Percentiles rank a stretch among this genome's conserved stretches.
Evolutionary conservation across 495 filamentous ascomycete species (phyloP).

Genomic region (Hyaloscypha variabilis): DNA sequence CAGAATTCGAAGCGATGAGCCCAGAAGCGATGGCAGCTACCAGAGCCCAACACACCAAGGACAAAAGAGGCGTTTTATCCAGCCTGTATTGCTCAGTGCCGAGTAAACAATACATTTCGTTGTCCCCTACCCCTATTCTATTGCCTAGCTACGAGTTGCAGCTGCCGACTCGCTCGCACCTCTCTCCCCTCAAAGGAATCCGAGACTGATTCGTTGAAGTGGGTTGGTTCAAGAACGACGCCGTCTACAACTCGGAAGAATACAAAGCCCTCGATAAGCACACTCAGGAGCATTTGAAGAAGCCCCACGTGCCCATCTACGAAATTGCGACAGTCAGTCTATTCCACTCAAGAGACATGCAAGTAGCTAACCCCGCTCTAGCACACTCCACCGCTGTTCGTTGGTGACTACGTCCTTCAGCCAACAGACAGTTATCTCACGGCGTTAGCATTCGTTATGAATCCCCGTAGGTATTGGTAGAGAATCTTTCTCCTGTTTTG

Average conservation of each 20-base stretch:
- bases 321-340: constrained; percentile 35
- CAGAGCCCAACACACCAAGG: constrained; percentile 13
- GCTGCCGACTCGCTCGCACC: too few relatives aligned
- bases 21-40: neutral
- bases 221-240: constrained; percentile 58
- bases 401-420: constrained; percentile 14
- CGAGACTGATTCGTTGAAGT: too few relatives aligned
- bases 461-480: too few relatives aligned
- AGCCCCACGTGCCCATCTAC: constrained; percentile 46
- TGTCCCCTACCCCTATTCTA: too few relatives aligned
- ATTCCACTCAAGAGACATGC: neutral
- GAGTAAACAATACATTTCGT: too few relatives aligned
- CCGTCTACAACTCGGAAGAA: constrained; percentile 39
- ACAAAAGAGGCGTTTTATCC: constrained; percentile 23
- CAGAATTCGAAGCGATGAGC: constrained; percentile 4
- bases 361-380: neutral
- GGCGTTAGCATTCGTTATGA: constrained; percentile 23
- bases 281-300: constrained; percentile 42
- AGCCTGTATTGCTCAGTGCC: constrained; percentile 39
- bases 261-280: constrained; percentile 45
- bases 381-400: constrained; percentile 28
- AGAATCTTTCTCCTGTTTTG: too few relatives aligned
- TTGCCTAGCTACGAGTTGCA: too few relatives aligned
- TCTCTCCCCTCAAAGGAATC: too few relatives aligned
- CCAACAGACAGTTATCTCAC: constrained; percentile 26